Evolutionary conservation across 257 asterid genomes (phyloP).

Genomic region (Penstemon newberryi): DNA sequence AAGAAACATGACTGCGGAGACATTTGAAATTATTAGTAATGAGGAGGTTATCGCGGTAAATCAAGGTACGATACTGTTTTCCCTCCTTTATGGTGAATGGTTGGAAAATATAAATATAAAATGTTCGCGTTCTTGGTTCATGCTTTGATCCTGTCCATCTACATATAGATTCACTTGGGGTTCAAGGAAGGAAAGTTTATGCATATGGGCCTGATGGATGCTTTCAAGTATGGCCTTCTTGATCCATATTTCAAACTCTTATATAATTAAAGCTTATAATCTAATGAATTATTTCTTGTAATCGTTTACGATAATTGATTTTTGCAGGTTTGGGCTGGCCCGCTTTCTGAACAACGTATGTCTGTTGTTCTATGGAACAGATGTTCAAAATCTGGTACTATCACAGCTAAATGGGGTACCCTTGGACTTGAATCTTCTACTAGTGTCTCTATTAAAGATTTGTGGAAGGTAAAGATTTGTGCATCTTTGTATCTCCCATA

Average conservation of each 20-base stretch:
- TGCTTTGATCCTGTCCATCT: background rate
- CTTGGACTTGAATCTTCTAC: conserved; percentile 76
- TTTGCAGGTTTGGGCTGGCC: conserved; percentile 94
- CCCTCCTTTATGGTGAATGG: background rate
- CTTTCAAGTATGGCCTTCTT: conserved; percentile 51
- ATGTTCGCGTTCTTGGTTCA: background rate
- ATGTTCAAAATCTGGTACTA: conserved; percentile 54
- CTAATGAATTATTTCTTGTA: background rate
- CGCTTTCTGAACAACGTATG: conserved; percentile 72
- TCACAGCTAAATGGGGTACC: conserved; percentile 62
- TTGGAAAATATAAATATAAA: background rate
- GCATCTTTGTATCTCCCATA: background rate
- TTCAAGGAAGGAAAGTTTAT: conserved; percentile 87
- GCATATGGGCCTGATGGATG: conserved; percentile 57
- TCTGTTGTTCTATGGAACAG: conserved; percentile 87
- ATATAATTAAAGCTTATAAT: background rate
- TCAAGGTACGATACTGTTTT: conserved; percentile 62
- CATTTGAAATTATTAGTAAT: conserved; percentile 70
- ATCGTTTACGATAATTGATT: background rate
- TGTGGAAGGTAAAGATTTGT: conserved; percentile 73
- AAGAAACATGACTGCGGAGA: conserved; percentile 74
- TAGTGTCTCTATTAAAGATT: conserved; percentile 70
- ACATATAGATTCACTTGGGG: conserved; percentile 69
- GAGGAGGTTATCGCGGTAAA: conserved; percentile 81
- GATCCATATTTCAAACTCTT: background rate